These are phyloP conservation scores for Hepatocystis sp. DNA, from an alignment of 169 alveolate genomes.

Conservation along the genomic window DNA sequence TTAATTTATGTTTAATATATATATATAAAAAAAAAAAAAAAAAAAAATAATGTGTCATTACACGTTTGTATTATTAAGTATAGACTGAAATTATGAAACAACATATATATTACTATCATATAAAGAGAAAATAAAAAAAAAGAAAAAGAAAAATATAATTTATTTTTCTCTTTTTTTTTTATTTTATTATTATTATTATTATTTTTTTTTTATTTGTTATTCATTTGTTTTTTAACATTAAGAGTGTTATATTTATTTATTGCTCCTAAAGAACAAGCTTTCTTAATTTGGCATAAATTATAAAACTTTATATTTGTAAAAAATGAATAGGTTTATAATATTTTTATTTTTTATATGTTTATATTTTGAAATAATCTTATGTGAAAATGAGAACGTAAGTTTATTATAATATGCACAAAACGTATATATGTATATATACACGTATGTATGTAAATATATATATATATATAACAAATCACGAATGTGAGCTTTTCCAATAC, in stretches of 20 bases:
- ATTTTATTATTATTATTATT: not conserved
- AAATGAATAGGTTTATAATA: constrained; percentile 20
- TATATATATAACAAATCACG: too few species aligned
- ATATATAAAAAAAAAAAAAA: not conserved
- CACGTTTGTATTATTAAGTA: constrained; percentile 8
- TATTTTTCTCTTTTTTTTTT: constrained; percentile 10
- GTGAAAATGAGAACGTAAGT: constrained; percentile 63
- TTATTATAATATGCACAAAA: constrained; percentile 11
- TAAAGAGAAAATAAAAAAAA: too few species aligned
- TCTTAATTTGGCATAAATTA: too few species aligned
- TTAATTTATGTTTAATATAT: not conserved
- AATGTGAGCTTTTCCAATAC: too few species aligned
- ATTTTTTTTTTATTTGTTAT: too few species aligned
- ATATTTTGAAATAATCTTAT: constrained; percentile 12
- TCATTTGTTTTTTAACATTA: too few species aligned
- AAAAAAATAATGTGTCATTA: constrained; percentile 27
- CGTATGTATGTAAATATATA: too few species aligned
- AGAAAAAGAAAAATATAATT: not conserved
- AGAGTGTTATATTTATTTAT: too few species aligned
- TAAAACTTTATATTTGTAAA: constrained; percentile 5
- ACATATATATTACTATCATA: not conserved
- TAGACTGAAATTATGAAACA: not conserved
- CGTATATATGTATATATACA: not conserved
- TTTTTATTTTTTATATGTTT: constrained; percentile 27
- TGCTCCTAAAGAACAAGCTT: too few species aligned